A percentile compares a stretch with the other conserved stretches of the same genome.
phyloP scores from a whole-genome alignment of 495 filamentous ascomycete genomes.

The Lichina pygmaea region DNA sequence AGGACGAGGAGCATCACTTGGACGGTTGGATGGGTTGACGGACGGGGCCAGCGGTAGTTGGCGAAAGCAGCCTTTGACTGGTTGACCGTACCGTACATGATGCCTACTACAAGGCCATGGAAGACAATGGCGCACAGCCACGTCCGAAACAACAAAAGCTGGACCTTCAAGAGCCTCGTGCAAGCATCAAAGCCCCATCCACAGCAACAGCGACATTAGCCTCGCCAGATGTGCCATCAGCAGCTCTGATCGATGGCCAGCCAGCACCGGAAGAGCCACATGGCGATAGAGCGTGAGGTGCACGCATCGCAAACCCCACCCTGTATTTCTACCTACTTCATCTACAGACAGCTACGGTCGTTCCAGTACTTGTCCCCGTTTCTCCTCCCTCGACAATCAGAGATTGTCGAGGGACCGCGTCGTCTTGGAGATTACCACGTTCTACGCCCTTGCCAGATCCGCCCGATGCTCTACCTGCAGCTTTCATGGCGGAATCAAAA shows the following conservation, averaged over 20 bases:
- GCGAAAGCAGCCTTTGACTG: background rate
- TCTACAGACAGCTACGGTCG: background rate
- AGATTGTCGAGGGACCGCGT: background rate
- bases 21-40: conserved; percentile 3
- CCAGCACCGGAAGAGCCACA: background rate
- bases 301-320: background rate
- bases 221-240: background rate
- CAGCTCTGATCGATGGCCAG: background rate
- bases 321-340: conserved; percentile 3
- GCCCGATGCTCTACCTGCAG: background rate
- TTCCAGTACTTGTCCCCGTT: conserved; percentile 1
- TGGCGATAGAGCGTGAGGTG: background rate
- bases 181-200: too few species aligned
- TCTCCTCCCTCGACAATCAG: background rate
- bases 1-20: conserved; percentile 1
- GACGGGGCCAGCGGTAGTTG: background rate
- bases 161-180: background rate
- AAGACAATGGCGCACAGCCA: background rate
- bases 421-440: conserved; percentile 2
- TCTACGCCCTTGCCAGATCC: conserved; percentile 2
- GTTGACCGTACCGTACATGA: background rate
- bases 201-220: too few species aligned
- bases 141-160: background rate
- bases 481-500: background rate
- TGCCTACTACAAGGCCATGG: background rate